These are phyloP conservation scores for Diplotaxis tenuifolia DNA, from an alignment of 345 rosid genomes.

Conservation along the genomic window DNA sequence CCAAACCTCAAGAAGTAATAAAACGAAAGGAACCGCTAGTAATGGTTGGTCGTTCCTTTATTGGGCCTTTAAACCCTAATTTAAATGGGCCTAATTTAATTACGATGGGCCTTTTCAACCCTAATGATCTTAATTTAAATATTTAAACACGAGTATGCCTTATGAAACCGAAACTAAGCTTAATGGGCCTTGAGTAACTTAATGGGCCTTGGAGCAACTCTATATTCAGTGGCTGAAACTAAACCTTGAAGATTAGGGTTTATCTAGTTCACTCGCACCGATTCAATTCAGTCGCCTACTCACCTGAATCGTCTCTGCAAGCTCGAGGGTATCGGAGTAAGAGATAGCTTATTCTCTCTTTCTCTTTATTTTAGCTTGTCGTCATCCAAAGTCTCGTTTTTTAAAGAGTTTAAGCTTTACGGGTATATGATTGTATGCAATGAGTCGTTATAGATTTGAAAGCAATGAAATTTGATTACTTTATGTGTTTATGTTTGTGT, in stretches of 20 bases:
- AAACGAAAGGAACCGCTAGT: not conserved
- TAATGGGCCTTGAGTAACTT: no score
- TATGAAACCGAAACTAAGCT: no score
- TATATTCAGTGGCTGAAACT: not conserved
- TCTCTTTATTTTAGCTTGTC: not conserved
- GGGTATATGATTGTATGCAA: not conserved
- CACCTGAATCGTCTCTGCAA: constrained; percentile 5
- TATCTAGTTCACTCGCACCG: not conserved
- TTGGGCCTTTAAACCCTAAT: constrained; percentile 13
- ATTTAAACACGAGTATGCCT: no score
- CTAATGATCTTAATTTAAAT: no score
- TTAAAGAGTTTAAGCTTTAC: not conserved
- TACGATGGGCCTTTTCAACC: not conserved
- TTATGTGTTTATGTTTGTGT: not conserved
- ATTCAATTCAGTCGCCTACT: constrained; percentile 1
- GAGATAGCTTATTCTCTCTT: not conserved
- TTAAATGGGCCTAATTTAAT: constrained; percentile 1
- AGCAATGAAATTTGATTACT: not conserved
- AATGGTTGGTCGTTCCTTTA: not conserved
- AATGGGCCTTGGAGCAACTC: no score
- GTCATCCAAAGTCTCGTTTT: not conserved
- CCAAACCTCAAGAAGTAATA: not conserved
- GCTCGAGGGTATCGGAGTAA: constrained; percentile 13
- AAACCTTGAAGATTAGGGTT: constrained; percentile 24
- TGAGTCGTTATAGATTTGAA: not conserved